phyloP scores from a whole-genome alignment of 1,284 basidiomycete genomes.

The Cutaneotrichosporon cavernicola region DNA sequence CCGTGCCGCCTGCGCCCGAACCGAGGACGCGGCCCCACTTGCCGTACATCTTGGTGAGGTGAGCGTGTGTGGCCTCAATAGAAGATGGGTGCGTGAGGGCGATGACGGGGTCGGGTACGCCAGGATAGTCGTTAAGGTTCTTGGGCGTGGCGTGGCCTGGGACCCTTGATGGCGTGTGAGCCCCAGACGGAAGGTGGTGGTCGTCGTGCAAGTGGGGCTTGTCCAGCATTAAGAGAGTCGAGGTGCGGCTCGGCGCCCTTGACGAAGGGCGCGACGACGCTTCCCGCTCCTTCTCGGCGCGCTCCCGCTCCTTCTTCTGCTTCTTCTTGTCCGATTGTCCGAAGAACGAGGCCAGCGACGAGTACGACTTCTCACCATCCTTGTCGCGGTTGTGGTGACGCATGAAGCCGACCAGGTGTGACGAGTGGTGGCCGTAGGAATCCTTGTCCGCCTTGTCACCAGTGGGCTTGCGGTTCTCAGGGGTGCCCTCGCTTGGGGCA shows the following conservation, averaged over 20 bases:
- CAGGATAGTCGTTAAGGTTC: slow-evolving; percentile 45
- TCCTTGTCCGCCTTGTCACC: slow-evolving; percentile 23
- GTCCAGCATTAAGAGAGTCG: slow-evolving; percentile 39
- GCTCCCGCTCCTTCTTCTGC: slow-evolving; percentile 35
- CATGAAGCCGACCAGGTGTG: slow-evolving; percentile 53
- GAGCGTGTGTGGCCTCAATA: slow-evolving; percentile 80
- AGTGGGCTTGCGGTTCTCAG: slow-evolving; percentile 19
- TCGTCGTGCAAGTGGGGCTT: slow-evolving; percentile 5
- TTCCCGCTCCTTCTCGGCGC: slow-evolving; percentile 39
- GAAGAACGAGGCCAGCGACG: slow-evolving; percentile 51
- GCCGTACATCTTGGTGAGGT: slow-evolving; percentile 96
- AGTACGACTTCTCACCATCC: slow-evolving; percentile 53
- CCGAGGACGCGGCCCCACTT: slow-evolving; percentile 97
- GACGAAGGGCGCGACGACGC: slow-evolving; percentile 37
- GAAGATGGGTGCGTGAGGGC: slow-evolving; percentile 55
- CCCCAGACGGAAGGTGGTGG: slow-evolving; percentile 15
- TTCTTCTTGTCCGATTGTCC: slow-evolving; percentile 49
- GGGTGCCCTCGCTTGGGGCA: slow-evolving; percentile 22
- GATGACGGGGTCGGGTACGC: slow-evolving; percentile 49
- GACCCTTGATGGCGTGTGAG: slow-evolving; percentile 10
- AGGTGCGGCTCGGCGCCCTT: slow-evolving; percentile 40
- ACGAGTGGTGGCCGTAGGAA: slow-evolving; percentile 43
- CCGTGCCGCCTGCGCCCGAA: slow-evolving; percentile 94
- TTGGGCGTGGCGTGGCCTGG: slow-evolving; percentile 45
- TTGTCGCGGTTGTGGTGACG: slow-evolving; percentile 52